Evolutionary conservation across 1,139 yeast species (phyloP), one percentile per base, ranked within the genome.

Genomic region (Saccharomyces uvarum): DNA sequence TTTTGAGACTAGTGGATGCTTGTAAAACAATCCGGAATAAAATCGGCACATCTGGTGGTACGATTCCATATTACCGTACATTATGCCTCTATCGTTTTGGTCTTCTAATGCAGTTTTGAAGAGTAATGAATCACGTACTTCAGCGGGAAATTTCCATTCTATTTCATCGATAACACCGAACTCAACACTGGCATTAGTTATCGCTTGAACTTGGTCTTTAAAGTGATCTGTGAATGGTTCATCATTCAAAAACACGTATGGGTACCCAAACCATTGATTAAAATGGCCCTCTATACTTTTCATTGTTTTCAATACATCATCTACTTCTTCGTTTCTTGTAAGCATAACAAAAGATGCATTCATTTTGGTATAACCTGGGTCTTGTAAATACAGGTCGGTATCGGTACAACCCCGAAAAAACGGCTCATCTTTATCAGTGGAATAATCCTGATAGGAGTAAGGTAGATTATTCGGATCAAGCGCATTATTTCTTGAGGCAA

Each of bases 191-290:
- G 88, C 78, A 9, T 75, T 50, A 1, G 38, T 73, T 1, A 90
- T 81, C 51, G 79, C 74, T 47, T 76, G 67, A 13, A 87, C 82
- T 1, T 76, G 72, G 1, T 62, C 62, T 62, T 79, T 81, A 68
- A 90, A 89, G 38, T 81, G 79, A 1, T 78, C 78, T n/a, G 77
- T 75, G 63, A 90, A 89, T 24, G 81, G 83, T 56, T 80, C 86
- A 66, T 90, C 88, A 67, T 89, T 90, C 48, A 90, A 70, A 61
- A 90, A 87, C 2, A 87, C 84, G 84, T 93, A 90, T 0, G 96
- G 97, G 67, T 90, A 90, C 61, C 84, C 78, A 68, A 77, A 90
- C 90, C 95, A 86, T 60, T 88, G 86, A 67, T 90, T 90, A 71
- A 88, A 90, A 62, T 86, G 91, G 46, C 88, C 76, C 67, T 90